Base-by-base conservation (phyloP, 2,329 filamentous ascomycete genomes). In the Fusarium piperis region DNA sequence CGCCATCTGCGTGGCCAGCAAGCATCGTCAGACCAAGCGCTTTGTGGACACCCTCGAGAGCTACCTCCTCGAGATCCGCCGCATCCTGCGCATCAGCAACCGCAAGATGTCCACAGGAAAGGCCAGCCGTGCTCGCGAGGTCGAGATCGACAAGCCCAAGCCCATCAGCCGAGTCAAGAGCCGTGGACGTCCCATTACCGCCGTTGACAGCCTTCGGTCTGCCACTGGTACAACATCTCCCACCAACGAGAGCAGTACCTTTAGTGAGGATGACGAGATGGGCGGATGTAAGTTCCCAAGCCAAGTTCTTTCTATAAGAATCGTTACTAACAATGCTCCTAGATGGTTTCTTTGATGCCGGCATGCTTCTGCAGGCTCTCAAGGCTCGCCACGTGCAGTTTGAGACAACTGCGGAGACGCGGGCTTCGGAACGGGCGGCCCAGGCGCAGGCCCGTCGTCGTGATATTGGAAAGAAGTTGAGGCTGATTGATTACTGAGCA, bases 341-440 rank as follows among this genome's bases (percentile, higher is more conserved):
- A 97, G 95, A 98, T 85, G 95, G 95, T 33, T 98, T 98, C 86
- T 98, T 98, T 83, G 95, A 98, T 79, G 94, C 95, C 1, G 95
- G 95, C 15, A 97, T 98, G 94, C 88, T 98, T 6, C 86, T 96
- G 26, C 93, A 97, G 80, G 94, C 94, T 2, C 89, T 97, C 64
- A 95, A 95, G 79, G 92, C 91, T 3, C 88, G 92, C 57, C 87
- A 88, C 16, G 86, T 90, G 63, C 85, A 83, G 5, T 80, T 84
- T 7, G 87, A 89, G 59, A 77, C 82, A 3, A 84, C 82, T 4
- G 83, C 81, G 46, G 87, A 90, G 68, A 82, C 82, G 11, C 89
- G 87, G 73, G 80, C 86, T 2, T 87, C 86, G 48, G 90, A 91
- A 75, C 85, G 89, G 63, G 90, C 90, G 12, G 90, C 90, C 6